A percentile compares a stretch with the other conserved stretches of the same genome.
Conservation (phyloP, 2,329 filamentous ascomycete species). For the Calonectria pteridis region DNA sequence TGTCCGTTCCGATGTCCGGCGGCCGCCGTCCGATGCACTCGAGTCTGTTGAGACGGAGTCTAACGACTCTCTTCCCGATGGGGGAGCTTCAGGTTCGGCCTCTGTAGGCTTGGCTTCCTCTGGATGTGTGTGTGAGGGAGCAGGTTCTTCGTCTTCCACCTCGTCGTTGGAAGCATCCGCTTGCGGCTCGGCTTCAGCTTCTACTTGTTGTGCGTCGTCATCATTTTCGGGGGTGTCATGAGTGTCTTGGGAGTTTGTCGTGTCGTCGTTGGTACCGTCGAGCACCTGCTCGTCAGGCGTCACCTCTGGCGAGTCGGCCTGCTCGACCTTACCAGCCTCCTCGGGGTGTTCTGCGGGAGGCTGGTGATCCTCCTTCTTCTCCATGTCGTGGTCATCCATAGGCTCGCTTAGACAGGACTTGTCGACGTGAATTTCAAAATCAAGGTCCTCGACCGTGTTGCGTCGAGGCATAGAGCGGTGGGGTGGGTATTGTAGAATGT, state of each 20-base stretch:
- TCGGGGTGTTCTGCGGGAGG: slow-evolving; percentile 26
- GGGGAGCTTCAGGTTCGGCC: slow-evolving; percentile 33
- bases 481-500: slow-evolving; percentile 30
- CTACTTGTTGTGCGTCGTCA: slow-evolving; percentile 11
- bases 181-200: slow-evolving; percentile 13
- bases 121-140: neutral
- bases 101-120: slow-evolving; percentile 33
- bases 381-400: slow-evolving; percentile 52
- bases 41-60: slow-evolving; percentile 38
- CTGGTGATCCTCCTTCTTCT: slow-evolving; percentile 17
- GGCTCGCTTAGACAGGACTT: slow-evolving; percentile 56
- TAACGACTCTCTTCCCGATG: slow-evolving; percentile 38
- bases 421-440: slow-evolving; percentile 64
- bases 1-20: slow-evolving; percentile 59
- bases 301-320: neutral
- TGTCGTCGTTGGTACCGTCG: slow-evolving; percentile 12
- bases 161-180: slow-evolving; percentile 17
- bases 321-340: slow-evolving; percentile 25
- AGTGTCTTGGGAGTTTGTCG: slow-evolving; percentile 2
- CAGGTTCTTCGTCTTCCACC: slow-evolving; percentile 19
- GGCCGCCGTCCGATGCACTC: slow-evolving; percentile 44
- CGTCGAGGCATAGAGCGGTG: slow-evolving; percentile 44
- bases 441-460: slow-evolving; percentile 49
- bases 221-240: slow-evolving; percentile 7
- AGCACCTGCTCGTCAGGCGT: neutral